Percentiles rank a stretch among this genome's conserved stretches.
Conservation (phyloP, 2,329 filamentous ascomycete species). For the Mycocentrospora acerina region DNA sequence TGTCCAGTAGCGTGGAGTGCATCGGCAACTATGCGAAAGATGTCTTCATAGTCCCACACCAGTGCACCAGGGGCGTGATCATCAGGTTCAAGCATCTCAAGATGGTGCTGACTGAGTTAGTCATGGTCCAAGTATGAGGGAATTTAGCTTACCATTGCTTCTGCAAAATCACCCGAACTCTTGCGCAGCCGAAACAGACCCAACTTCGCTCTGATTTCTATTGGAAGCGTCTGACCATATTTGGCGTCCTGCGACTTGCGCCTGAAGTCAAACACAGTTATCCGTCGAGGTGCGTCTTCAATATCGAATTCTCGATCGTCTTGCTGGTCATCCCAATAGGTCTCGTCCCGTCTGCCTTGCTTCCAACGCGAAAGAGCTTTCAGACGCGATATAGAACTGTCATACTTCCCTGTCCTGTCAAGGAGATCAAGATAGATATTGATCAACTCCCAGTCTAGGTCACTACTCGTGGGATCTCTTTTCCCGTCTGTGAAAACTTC, state of each 20-base stretch:
- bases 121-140: slow-evolving; percentile 53
- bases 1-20: slow-evolving; percentile 55
- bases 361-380: slow-evolving; percentile 80
- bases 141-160: slow-evolving; percentile 68
- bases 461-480: slow-evolving; percentile 46
- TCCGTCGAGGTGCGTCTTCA: slow-evolving; percentile 66
- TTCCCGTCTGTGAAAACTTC: slow-evolving; percentile 46
- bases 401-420: slow-evolving; percentile 62
- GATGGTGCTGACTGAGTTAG: slow-evolving; percentile 45
- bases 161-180: slow-evolving; percentile 60
- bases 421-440: slow-evolving; percentile 84
- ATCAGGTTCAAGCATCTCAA: slow-evolving; percentile 67
- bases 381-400: slow-evolving; percentile 67
- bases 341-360: slow-evolving; percentile 71
- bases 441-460: slow-evolving; percentile 75
- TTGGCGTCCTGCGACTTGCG: slow-evolving; percentile 56
- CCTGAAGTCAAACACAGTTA: slow-evolving; percentile 62
- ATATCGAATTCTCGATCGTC: slow-evolving; percentile 92
- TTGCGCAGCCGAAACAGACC: slow-evolving; percentile 79
- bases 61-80: slow-evolving; percentile 53
- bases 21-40: slow-evolving; percentile 73
- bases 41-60: slow-evolving; percentile 70
- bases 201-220: slow-evolving; percentile 81
- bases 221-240: slow-evolving; percentile 74
- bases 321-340: slow-evolving; percentile 71